Evolutionary conservation across 495 filamentous ascomycete species (phyloP).

Genomic region (Gamarada debralockiae): DNA sequence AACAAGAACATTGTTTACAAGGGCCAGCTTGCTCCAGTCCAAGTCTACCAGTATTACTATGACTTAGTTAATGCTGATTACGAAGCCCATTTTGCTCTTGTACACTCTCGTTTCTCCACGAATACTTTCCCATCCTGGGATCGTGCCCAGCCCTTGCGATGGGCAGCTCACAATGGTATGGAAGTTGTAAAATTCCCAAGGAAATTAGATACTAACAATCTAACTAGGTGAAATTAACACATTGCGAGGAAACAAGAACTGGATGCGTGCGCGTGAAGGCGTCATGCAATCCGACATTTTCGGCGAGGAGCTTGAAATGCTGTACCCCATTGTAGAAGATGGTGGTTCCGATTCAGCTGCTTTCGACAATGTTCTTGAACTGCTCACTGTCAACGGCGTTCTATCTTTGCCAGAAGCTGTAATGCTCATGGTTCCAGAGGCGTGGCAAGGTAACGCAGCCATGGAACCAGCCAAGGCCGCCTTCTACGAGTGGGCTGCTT

Average conservation of each 20-base stretch:
- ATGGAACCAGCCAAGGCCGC: conserved; percentile 97
- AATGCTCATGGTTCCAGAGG: conserved; percentile 99
- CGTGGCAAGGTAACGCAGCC: conserved; percentile 90
- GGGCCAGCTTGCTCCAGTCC: conserved; percentile 90
- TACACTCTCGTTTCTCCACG: conserved; percentile 97
- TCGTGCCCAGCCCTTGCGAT: conserved; percentile 92
- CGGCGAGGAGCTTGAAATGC: conserved; percentile 82
- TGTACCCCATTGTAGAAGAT: conserved; percentile 97
- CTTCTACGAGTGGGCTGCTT: conserved; percentile 99
- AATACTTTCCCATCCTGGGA: conserved; percentile 99
- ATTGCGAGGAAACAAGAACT: conserved; percentile 98
- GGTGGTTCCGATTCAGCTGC: conserved; percentile 97
- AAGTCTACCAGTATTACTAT: conserved; percentile 99
- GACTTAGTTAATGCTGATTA: conserved; percentile 97
- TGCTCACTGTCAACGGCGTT: conserved; percentile 94
- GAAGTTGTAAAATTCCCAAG: conserved; percentile 16
- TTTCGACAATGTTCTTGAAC: conserved; percentile 96
- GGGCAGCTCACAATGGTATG: conserved; percentile 96
- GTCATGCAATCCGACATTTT: conserved; percentile 92
- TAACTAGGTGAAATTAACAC: conserved; percentile 85
- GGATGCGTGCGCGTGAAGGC: conserved; percentile 98
- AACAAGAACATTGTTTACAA: conserved; percentile 99
- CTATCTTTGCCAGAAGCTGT: conserved; percentile 95
- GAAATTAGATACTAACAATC: conserved; percentile 31
- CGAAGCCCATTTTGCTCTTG: conserved; percentile 95